These are phyloP conservation scores for Pseudopithomyces maydicus DNA, from an alignment of 2,329 filamentous ascomycete genomes.

Conservation along the genomic window DNA sequence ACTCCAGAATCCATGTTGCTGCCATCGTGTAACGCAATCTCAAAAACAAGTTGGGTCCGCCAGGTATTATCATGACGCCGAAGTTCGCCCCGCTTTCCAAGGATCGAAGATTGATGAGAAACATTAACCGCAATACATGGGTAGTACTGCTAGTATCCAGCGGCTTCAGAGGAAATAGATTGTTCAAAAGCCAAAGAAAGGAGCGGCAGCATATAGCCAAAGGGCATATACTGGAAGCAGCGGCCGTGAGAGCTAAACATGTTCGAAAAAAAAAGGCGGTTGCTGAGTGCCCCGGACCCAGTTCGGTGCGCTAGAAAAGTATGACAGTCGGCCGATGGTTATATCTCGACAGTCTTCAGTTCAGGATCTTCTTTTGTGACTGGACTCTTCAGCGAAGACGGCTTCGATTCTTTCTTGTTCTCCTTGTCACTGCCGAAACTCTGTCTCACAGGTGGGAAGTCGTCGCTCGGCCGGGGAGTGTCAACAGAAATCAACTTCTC, in stretches of 20 bases:
- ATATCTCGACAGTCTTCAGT: constrained; percentile 57
- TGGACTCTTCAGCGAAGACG: constrained; percentile 35
- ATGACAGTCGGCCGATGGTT: constrained; percentile 14
- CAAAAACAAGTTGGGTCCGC: constrained; percentile 13
- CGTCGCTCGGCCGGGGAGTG: constrained; percentile 48
- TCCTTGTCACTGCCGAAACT: constrained; percentile 47
- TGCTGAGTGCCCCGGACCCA: neutral
- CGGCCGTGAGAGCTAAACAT: neutral
- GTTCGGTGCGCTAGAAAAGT: neutral
- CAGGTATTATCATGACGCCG: constrained; percentile 25
- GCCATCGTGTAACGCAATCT: constrained; percentile 21
- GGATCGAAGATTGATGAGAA: constrained; percentile 12
- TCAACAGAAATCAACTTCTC: constrained; percentile 52
- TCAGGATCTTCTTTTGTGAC: constrained; percentile 39
- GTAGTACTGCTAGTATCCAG: constrained; percentile 33
- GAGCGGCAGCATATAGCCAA: neutral
- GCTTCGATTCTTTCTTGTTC: constrained; percentile 34
- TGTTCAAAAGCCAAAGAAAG: constrained; percentile 7
- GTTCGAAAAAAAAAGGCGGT: neutral
- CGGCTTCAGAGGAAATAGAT: constrained; percentile 29
- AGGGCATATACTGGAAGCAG: neutral
- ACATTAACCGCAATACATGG: constrained; percentile 13
- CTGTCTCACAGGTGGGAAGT: constrained; percentile 30
- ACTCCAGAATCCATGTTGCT: constrained; percentile 8
- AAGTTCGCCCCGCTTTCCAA: constrained; percentile 18